A percentile compares a stretch with the other conserved stretches of the same genome.
phyloP scores from a whole-genome alignment of 306 rosid genomes.

The Casuarina cunninghamiana region DNA sequence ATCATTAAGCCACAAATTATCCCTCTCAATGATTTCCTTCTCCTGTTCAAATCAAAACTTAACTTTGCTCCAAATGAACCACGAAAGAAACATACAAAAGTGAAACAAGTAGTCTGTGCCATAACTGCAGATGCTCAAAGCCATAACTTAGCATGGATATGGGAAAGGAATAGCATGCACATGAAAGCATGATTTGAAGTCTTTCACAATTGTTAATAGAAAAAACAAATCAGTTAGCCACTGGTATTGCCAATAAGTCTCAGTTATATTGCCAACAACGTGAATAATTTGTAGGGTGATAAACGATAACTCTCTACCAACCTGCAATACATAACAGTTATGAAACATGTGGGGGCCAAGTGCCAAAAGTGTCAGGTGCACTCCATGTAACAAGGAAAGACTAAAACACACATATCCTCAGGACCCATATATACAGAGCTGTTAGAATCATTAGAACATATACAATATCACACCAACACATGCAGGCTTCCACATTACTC shows the following conservation, averaged over 20 bases:
- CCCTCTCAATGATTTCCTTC: constrained; percentile 86
- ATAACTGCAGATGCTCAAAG: background rate
- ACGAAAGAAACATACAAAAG: background rate
- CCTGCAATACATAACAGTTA: too few relatives aligned
- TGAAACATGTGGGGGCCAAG: too few relatives aligned
- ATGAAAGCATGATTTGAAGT: background rate
- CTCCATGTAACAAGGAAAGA: background rate
- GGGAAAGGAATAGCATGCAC: background rate
- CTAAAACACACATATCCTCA: background rate
- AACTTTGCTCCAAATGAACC: constrained; percentile 25
- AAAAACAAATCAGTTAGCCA: background rate
- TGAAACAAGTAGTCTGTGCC: background rate
- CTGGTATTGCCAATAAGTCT: background rate
- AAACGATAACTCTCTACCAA: background rate
- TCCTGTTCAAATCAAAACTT: constrained; percentile 54
- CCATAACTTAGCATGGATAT: background rate
- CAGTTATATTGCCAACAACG: background rate
- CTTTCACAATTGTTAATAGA: background rate
- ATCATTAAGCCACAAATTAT: constrained; percentile 79
- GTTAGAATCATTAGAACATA: background rate
- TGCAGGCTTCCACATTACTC: background rate
- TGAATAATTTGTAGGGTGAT: background rate
- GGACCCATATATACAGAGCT: background rate
- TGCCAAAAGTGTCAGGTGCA: background rate
- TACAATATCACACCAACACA: background rate